Conservation (phyloP, 257 asterid genomes). For the Solanum ahanhuiri region DNA sequence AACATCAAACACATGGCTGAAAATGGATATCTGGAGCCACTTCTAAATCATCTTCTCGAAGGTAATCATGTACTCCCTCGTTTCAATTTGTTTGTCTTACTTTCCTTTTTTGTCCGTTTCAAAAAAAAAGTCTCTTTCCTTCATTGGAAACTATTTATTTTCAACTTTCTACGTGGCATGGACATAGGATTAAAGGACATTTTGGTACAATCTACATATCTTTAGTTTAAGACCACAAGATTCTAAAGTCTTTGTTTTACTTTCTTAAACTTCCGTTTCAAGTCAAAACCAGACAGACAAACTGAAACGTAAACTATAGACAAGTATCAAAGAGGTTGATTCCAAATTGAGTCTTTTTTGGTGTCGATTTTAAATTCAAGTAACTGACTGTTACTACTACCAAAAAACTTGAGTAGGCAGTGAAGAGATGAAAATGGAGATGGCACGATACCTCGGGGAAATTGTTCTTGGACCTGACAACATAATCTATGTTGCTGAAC, state of each 20-base stretch:
- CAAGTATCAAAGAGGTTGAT: background rate
- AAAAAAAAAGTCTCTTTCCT: background rate
- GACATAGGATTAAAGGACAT: background rate
- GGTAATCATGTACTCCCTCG: conserved; percentile 18
- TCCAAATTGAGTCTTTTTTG: background rate
- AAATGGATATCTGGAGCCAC: conserved; percentile 69
- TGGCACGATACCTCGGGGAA: conserved; percentile 61
- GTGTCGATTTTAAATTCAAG: background rate
- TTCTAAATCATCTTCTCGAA: conserved; percentile 45
- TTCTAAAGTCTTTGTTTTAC: background rate
- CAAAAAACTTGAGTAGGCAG: conserved; percentile 30
- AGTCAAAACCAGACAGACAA: background rate
- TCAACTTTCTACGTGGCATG: background rate
- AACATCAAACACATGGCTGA: conserved; percentile 85
- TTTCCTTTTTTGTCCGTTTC: background rate
- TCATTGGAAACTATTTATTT: background rate
- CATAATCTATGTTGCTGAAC: conserved; percentile 47
- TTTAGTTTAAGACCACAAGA: background rate
- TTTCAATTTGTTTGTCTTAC: background rate
- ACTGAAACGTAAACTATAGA: background rate
- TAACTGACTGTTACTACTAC: background rate
- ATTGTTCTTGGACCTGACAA: conserved; percentile 43
- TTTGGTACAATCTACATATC: background rate
- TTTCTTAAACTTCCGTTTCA: background rate
- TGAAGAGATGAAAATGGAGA: conserved; percentile 51